These are phyloP conservation scores for Lipomyces chichibuensis DNA, from an alignment of 805 yeast genomes.

Conservation along the genomic window DNA sequence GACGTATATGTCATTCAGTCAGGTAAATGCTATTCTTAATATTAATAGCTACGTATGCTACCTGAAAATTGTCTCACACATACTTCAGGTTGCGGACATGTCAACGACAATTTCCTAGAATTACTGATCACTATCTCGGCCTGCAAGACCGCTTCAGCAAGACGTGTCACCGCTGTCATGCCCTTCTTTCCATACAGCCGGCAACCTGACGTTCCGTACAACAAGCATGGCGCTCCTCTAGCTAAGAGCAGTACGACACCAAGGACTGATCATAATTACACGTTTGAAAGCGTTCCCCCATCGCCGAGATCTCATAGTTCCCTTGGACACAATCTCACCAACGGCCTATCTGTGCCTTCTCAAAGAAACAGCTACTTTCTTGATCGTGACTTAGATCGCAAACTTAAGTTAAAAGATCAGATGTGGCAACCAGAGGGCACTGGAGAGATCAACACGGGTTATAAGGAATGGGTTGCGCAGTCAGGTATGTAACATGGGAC, in stretches of 20 bases:
- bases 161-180: constrained; percentile 83
- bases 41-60: background rate
- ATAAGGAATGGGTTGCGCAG: constrained; percentile 94
- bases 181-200: constrained; percentile 95
- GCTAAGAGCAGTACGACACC: constrained; percentile 42
- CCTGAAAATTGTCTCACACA: background rate
- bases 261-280: constrained; percentile 40
- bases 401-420: constrained; percentile 7
- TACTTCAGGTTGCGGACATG: constrained; percentile 71
- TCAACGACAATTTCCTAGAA: constrained; percentile 84
- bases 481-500: constrained; percentile 51
- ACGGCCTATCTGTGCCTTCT: constrained; percentile 19
- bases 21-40: constrained; percentile 35
- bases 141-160: constrained; percentile 88
- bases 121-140: constrained; percentile 84
- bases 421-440: constrained; percentile 30
- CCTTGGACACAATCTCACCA: background rate
- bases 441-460: constrained; percentile 57
- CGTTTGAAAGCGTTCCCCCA: constrained; percentile 55
- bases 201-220: constrained; percentile 91
- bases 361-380: constrained; percentile 13
- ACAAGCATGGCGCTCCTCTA: constrained; percentile 73
- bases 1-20: constrained; percentile 90
- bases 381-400: constrained; percentile 26
- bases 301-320: constrained; percentile 32